Evolutionary conservation across 2,329 filamentous ascomycete species (phyloP).

Genomic region (Diaporthe nobilis): DNA sequence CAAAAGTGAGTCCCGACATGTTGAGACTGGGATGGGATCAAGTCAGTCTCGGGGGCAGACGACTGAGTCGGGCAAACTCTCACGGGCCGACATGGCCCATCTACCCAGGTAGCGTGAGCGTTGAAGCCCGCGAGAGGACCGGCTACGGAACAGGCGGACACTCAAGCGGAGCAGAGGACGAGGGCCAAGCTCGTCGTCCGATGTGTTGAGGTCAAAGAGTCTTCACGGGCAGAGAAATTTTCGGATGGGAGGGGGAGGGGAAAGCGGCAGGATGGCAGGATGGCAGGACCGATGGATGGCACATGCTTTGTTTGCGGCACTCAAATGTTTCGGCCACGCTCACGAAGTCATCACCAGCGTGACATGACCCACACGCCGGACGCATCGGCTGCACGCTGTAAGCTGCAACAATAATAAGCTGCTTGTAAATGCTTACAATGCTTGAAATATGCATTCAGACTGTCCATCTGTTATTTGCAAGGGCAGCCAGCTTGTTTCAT

Average conservation of each 20-base stretch:
- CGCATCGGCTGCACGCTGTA: conserved; percentile 3
- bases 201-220: conserved; percentile 15
- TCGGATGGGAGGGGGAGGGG: conserved; percentile 24
- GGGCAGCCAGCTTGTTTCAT: conserved; percentile 19
- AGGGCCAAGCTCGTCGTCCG: conserved; percentile 8
- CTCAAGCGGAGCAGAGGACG: not conserved
- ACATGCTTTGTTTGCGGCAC: conserved; percentile 29
- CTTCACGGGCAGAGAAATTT: conserved; percentile 1
- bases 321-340: conserved; percentile 24
- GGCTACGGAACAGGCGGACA: not conserved
- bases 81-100: not conserved
- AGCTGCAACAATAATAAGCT: not conserved
- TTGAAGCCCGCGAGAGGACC: conserved; percentile 9
- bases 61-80: conserved; percentile 27
- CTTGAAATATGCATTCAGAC: not conserved
- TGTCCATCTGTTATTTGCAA: conserved; percentile 1
- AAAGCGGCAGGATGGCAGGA: not conserved
- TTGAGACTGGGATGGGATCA: conserved; percentile 9
- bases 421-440: conserved; percentile 5
- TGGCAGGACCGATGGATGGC: conserved; percentile 7
- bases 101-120: too few species aligned
- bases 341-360: conserved; percentile 24
- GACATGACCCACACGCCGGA: conserved; percentile 25
- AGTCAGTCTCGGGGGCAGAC: not conserved
- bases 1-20: conserved; percentile 24